Base-by-base conservation (phyloP, 495 filamentous ascomycete species). In the Articulospora tetracladia region DNA sequence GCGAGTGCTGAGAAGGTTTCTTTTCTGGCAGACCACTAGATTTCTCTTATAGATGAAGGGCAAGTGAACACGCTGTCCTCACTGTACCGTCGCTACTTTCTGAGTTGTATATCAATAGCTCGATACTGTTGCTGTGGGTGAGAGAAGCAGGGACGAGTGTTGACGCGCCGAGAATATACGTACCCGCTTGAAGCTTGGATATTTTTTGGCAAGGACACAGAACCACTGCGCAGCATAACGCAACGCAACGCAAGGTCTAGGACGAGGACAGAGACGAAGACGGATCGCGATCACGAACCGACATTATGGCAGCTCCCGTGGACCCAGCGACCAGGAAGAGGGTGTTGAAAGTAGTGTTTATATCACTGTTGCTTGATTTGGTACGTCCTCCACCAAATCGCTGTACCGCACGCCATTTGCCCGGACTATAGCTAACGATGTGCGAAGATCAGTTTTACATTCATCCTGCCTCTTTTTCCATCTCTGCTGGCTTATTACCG, bases 381-480 rank as follows among this genome's bases (percentile, higher is more conserved):
- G 80, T 83, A 74, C 48, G 76, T 55, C 47, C 27, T 25, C 17
- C 24, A 11, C 17, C n/a, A 19, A 7, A 17, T 19, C 17, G 10
- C 17, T n/a, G 39, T n/a, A 17, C 15, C 27, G 20, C 24, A 36
- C 26, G 32, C n/a, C 27, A 10, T 27, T 28, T 47, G 8, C 19
- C 30, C 15, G 1, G 48, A 8, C 34, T 4, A 46, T 1, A 17
- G 20, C 22, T 57, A 25, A 48, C 30, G 17, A 2, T 24, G 23
- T 57, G 36, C 12, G 50, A 60, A 91, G 88, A 87, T 91, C 63
- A 92, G 89, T 32, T 92, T 92, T 71, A 98, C 95, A n/a, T 94
- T 98, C 74, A 97, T 98, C 74, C 88, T 98, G 4, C 94, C 94
- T 0, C 85, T 98, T 46, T 98, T 97, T 70, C 94, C 94, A 3